Percentiles rank a stretch among this genome's conserved stretches.
Evolutionary conservation across 257 asterid genomes (phyloP).

Genomic region (Penstemon barbatus): DNA sequence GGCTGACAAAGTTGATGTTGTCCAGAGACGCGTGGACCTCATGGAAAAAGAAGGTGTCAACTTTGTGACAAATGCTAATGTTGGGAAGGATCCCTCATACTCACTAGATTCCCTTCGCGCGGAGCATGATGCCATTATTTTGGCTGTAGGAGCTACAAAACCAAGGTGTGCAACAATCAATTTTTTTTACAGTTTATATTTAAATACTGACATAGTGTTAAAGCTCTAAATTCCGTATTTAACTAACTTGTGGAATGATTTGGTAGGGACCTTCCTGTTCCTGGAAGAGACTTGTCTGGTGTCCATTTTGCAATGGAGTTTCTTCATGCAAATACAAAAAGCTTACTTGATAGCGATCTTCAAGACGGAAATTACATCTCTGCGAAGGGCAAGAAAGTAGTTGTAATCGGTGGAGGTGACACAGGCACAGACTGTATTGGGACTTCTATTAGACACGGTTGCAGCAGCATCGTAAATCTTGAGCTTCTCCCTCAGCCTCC

Average conservation of each 20-base stretch:
- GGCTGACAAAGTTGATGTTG: conserved; percentile 82
- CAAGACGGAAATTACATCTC: conserved; percentile 87
- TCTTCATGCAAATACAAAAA: conserved; percentile 94
- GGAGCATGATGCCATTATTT: conserved; percentile 79
- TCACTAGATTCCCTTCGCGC: conserved; percentile 66
- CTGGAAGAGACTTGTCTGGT: conserved; percentile 92
- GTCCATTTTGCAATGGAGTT: conserved; percentile 99
- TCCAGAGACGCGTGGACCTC: conserved; percentile 90
- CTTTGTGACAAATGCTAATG: conserved; percentile 81
- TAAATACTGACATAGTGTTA: not conserved
- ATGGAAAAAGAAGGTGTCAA: conserved; percentile 91
- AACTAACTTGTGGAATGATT: conserved; percentile 12
- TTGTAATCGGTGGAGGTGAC: conserved; percentile 99
- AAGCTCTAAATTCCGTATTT: too few relatives aligned
- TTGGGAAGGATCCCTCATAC: conserved; percentile 75
- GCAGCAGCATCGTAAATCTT: conserved; percentile 69
- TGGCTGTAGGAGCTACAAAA: conserved; percentile 96
- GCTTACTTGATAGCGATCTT: conserved; percentile 91
- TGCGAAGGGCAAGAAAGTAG: conserved; percentile 93
- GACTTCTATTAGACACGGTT: conserved; percentile 93
- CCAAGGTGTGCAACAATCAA: conserved; percentile 60
- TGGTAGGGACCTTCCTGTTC: conserved; percentile 93
- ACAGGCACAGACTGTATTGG: conserved; percentile 98
- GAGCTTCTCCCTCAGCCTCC: conserved; percentile 99
- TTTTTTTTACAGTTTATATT: not conserved